These are phyloP conservation scores for Colletotrichum sp. DNA, from an alignment of 2,329 filamentous ascomycete species.

Conservation along the genomic window DNA sequence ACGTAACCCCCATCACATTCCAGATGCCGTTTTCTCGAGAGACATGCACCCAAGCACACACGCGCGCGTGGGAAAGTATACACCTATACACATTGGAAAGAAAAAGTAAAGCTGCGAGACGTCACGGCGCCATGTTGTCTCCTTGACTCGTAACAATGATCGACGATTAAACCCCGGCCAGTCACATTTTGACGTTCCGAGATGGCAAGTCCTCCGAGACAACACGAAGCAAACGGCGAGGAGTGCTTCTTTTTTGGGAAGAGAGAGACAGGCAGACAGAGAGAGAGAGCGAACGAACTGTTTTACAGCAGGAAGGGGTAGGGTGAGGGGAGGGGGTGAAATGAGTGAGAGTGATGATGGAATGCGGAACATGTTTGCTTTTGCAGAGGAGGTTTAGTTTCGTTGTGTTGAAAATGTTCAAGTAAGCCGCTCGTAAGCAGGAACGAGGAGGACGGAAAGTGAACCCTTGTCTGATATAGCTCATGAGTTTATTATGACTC, in stretches of 20 bases:
- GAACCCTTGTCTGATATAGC: background rate
- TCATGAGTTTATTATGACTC: conserved; percentile 1
- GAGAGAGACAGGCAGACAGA: background rate
- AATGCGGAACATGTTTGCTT: background rate
- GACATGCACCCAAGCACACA: background rate
- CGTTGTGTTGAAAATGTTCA: background rate
- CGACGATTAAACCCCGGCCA: background rate
- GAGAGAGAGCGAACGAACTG: background rate
- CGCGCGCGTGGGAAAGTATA: background rate
- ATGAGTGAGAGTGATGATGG: background rate
- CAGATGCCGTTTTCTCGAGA: background rate
- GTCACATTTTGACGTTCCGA: background rate
- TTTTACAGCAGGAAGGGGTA: background rate
- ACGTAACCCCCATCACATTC: background rate
- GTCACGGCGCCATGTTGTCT: conserved; percentile 12
- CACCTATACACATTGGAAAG: background rate
- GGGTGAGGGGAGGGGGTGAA: background rate
- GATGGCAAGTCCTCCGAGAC: conserved; percentile 5
- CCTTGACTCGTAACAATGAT: conserved; percentile 3
- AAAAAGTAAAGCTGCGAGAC: background rate
- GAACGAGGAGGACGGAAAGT: background rate
- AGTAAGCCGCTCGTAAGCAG: background rate
- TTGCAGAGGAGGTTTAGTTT: background rate
- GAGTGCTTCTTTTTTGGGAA: background rate
- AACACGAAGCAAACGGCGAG: background rate